Percentiles rank a stretch among this genome's conserved stretches.
Evolutionary conservation across 495 filamentous ascomycete species (phyloP).

Genomic region (Opeltia flavorubescens): DNA sequence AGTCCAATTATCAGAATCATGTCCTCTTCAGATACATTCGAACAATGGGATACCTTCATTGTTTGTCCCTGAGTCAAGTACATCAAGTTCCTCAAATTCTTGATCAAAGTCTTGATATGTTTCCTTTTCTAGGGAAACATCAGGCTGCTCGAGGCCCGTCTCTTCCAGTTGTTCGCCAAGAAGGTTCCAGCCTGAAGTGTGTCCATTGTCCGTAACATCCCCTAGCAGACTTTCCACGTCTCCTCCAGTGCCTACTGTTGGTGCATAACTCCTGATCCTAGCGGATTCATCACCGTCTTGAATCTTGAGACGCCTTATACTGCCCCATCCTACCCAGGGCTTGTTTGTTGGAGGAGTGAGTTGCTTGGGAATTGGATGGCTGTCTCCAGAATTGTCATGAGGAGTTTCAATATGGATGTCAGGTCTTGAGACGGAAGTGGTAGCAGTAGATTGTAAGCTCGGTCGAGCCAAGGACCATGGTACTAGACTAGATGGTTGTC

Average conservation of each 20-base stretch:
- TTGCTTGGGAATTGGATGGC: constrained; percentile 33
- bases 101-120: constrained; percentile 48
- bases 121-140: constrained; percentile 32
- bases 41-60: constrained; percentile 46
- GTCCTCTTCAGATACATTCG: constrained; percentile 1
- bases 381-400: constrained; percentile 49
- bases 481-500: constrained; percentile 10
- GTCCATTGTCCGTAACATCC: constrained; percentile 40
- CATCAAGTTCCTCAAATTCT: constrained; percentile 70
- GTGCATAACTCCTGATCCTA: constrained; percentile 72
- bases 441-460: constrained; percentile 55
- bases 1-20: constrained; percentile 3
- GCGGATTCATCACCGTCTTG: constrained; percentile 65
- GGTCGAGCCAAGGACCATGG: constrained; percentile 17
- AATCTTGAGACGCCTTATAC: constrained; percentile 31
- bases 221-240: constrained; percentile 75
- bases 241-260: constrained; percentile 55
- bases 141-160: constrained; percentile 40
- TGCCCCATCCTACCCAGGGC: constrained; percentile 25
- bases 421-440: constrained; percentile 66
- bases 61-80: constrained; percentile 40
- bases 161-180: constrained; percentile 42
- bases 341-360: constrained; percentile 23
- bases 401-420: constrained; percentile 63
- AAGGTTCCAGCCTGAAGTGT: constrained; percentile 45